Evolutionary conservation across 1,139 yeast species (phyloP), one percentile per base, ranked within the genome.

Genomic region (Saccharomyces pastorianus): DNA sequence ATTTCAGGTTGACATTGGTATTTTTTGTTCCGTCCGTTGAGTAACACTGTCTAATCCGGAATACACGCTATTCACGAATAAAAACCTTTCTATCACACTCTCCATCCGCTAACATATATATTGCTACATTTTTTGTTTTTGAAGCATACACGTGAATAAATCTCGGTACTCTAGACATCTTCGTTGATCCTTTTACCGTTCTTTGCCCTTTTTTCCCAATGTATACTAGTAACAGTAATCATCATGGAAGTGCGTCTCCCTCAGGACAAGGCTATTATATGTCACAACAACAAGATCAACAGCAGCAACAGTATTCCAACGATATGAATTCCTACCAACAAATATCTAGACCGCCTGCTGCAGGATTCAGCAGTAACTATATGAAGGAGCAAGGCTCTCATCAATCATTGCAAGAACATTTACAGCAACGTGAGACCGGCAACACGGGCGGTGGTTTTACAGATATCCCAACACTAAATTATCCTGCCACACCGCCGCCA

Each of bases 361-460:
- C 63, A 9, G 67, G 62, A 52, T 71, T 72, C 52, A 67, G 72
- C 50, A 54, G 65, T 6, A 70, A 66, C 49, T 72, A 72, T 52
- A 63, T 71, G 68, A 67, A 65, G 49, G 68, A 63, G 49, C 75
- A 72, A 54, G 68, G 67, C 27, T 72, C 75, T 0, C 73, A 71
- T 17, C 74, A 67, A 46, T 72, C 75, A 1, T 56, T 72, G 17
- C 62, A 61, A 48, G 59, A 58, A 50, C 50, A 49, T 48, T 55
- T 51, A 27, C 57, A 56, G 26, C 57, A 56, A 26, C 62, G 63
- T 29, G 63, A 60, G 42, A 53, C 51, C 20, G 41, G 51, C 20
- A 48, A 51, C 26, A 53, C 54, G 14, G 54, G 58, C 17, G 62
- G 60, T 27, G 66, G 63, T 4, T 68, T 66, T 52, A 62, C 69